Evolutionary conservation across 1,284 basidiomycete species (phyloP).

Genomic region (Bjerkandera adusta): DNA sequence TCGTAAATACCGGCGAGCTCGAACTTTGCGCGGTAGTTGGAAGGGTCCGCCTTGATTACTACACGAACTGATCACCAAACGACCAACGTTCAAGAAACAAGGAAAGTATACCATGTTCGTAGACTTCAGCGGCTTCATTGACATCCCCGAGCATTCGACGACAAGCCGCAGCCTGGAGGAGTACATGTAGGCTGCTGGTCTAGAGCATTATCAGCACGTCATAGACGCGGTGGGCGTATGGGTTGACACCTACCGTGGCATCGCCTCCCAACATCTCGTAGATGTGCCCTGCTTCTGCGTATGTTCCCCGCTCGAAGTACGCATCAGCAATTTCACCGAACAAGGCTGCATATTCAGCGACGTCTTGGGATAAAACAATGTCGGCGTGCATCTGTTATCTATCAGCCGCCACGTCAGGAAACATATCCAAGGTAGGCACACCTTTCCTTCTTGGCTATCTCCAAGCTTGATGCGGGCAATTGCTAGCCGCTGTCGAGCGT

Average conservation of each 20-base stretch:
- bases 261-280: slow-evolving; percentile 76
- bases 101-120: slow-evolving; percentile 68
- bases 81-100: not conserved
- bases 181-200: slow-evolving; percentile 68
- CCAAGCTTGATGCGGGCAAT: slow-evolving; percentile 83
- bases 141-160: slow-evolving; percentile 72
- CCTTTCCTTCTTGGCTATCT: slow-evolving; percentile 80
- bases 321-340: slow-evolving; percentile 86
- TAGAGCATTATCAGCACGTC: slow-evolving; percentile 23
- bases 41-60: slow-evolving; percentile 76
- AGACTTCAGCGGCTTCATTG: slow-evolving; percentile 78
- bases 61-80: slow-evolving; percentile 9
- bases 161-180: slow-evolving; percentile 73
- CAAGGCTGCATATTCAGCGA: slow-evolving; percentile 72
- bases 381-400: slow-evolving; percentile 67
- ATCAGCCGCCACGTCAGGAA: no score
- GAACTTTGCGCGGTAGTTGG: slow-evolving; percentile 81
- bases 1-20: slow-evolving; percentile 91
- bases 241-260: slow-evolving; percentile 57
- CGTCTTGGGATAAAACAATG: slow-evolving; percentile 68
- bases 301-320: slow-evolving; percentile 74
- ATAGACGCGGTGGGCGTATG: not conserved
- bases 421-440: slow-evolving; percentile 30
- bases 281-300: slow-evolving; percentile 72
- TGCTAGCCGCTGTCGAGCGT: slow-evolving; percentile 84